Evolutionary conservation across 2,329 filamentous ascomycete genomes (phyloP).

Genomic region (Neoarthrinium moseri): DNA sequence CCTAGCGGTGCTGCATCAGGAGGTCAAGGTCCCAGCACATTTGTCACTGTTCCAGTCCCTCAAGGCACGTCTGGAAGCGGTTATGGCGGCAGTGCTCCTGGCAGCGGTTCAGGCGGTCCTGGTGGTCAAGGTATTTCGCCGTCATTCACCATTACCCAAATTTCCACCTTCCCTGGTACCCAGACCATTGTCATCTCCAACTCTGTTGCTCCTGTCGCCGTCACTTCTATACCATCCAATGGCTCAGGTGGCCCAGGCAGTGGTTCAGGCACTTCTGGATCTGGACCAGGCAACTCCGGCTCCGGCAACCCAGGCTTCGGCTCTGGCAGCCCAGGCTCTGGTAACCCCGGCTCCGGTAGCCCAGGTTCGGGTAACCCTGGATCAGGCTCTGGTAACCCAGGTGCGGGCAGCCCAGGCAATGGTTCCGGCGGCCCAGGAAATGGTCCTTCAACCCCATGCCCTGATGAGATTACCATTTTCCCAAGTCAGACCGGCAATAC

Average conservation of each 20-base stretch:
- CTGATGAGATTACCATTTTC: slow-evolving; percentile 5
- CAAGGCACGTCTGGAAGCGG: slow-evolving; percentile 5
- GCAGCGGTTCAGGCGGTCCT: slow-evolving; percentile 11
- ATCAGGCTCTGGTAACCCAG: slow-evolving; percentile 13
- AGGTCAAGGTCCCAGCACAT: background rate
- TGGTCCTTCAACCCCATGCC: slow-evolving; percentile 5
- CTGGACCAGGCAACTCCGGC: background rate
- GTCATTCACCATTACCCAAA: slow-evolving; percentile 16
- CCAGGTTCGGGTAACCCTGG: background rate
- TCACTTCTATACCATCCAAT: slow-evolving; percentile 12
- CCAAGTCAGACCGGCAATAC: background rate
- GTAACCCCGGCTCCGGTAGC: slow-evolving; percentile 5
- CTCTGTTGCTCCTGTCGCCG: slow-evolving; percentile 1
- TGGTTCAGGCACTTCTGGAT: slow-evolving; percentile 7
- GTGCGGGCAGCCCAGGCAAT: slow-evolving; percentile 13
- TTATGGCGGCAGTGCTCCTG: slow-evolving; percentile 1
- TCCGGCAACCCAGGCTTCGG: background rate
- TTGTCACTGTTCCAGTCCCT: slow-evolving; percentile 8
- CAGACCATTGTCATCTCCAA: background rate
- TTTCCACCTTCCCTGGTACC: background rate
- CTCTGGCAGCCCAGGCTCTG: slow-evolving; percentile 14
- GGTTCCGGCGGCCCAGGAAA: slow-evolving; percentile 8
- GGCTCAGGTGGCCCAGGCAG: slow-evolving; percentile 12
- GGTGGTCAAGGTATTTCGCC: slow-evolving; percentile 15
- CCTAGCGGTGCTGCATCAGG: background rate